Evolutionary conservation across 1,139 yeast genomes (phyloP).

Genomic region (Nakaseomyces kungkrabaensis): DNA sequence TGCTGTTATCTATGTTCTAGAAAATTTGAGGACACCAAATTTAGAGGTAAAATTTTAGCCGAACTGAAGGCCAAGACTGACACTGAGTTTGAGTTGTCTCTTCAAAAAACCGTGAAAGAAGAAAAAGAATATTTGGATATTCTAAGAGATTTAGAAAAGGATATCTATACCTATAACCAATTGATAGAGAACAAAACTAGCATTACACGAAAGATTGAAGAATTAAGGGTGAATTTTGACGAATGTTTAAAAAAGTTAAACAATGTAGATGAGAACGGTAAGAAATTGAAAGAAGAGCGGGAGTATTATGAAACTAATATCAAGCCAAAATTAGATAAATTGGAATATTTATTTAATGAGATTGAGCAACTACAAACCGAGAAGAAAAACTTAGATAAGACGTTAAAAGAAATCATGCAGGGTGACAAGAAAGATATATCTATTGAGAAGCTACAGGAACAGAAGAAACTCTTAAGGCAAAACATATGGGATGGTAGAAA

Average conservation of each 20-base stretch:
- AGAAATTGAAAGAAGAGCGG: slow-evolving; percentile 11
- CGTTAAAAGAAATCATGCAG: slow-evolving; percentile 39
- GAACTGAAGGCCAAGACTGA: slow-evolving; percentile 29
- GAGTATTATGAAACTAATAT: slow-evolving; percentile 17
- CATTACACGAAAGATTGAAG: slow-evolving; percentile 43
- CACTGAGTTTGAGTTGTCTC: slow-evolving; percentile 22
- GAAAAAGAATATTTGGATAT: slow-evolving; percentile 34
- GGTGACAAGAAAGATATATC: slow-evolving; percentile 34
- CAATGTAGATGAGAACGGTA: not conserved
- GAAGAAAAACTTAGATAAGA: slow-evolving; percentile 37
- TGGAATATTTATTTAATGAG: slow-evolving; percentile 16
- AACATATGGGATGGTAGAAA: not conserved
- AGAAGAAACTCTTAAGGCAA: not conserved
- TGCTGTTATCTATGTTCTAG: slow-evolving; percentile 61
- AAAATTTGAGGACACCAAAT: slow-evolving; percentile 37
- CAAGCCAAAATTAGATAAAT: slow-evolving; percentile 17
- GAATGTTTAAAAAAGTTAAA: not conserved
- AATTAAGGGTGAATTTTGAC: slow-evolving; percentile 8
- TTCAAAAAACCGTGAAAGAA: slow-evolving; percentile 32
- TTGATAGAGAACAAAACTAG: slow-evolving; percentile 10
- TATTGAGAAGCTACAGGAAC: slow-evolving; percentile 32
- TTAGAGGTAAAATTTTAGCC: slow-evolving; percentile 28
- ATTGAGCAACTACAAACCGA: slow-evolving; percentile 43
- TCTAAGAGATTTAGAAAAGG: slow-evolving; percentile 26
- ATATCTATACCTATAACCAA: slow-evolving; percentile 8